Conservation (phyloP, 2,329 filamentous ascomycete species). For the Fusarium duplospermum region DNA sequence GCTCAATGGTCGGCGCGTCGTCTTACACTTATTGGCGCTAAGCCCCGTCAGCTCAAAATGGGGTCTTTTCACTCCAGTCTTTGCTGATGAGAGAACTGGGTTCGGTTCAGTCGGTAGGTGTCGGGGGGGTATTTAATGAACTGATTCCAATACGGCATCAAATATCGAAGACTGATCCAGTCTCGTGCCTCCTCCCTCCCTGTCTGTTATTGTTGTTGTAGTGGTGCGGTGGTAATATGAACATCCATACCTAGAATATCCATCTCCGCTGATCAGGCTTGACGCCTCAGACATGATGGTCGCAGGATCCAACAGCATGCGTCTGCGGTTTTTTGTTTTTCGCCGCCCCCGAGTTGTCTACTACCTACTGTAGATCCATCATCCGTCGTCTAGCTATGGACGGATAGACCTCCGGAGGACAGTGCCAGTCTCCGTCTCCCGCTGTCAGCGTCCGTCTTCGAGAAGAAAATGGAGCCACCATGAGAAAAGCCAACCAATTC, state of each 20-base stretch:
- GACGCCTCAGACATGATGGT: conserved; percentile 3
- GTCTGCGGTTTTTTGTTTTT: not conserved
- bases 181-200: not conserved
- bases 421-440: not conserved
- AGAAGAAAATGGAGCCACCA: not conserved
- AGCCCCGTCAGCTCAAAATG: conserved; percentile 33
- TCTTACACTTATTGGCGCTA: conserved; percentile 29
- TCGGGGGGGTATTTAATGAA: not conserved
- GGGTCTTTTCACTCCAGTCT: not conserved
- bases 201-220: not conserved
- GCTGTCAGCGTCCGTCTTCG: not conserved
- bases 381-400: not conserved
- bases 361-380: not conserved
- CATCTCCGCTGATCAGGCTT: not conserved
- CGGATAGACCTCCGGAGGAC: not conserved
- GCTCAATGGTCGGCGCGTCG: conserved; percentile 15
- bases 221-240: not conserved
- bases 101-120: not conserved
- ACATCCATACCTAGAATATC: not conserved
- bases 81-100: not conserved
- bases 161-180: not conserved
- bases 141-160: not conserved
- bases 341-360: conserved; percentile 1
- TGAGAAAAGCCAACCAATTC: not conserved
- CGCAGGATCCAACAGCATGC: not conserved